These are phyloP conservation scores for Torrubiella hemipterigena DNA, from an alignment of 2,329 filamentous ascomycete species.

Conservation along the genomic window DNA sequence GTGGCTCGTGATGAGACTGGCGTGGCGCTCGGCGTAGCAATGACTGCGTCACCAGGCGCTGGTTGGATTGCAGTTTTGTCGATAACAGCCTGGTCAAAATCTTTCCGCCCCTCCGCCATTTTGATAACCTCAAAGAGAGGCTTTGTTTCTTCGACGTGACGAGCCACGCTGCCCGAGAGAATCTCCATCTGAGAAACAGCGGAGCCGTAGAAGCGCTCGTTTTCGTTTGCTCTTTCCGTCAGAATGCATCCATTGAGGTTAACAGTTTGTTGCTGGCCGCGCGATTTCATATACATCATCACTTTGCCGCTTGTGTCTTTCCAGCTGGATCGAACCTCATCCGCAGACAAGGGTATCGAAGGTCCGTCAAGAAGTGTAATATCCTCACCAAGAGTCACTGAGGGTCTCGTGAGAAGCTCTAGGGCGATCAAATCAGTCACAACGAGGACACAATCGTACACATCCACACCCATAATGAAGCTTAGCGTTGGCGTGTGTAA, in stretches of 20 bases:
- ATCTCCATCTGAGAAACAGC: slow-evolving; percentile 42
- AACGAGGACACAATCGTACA: slow-evolving; percentile 90
- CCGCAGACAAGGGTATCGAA: slow-evolving; percentile 42
- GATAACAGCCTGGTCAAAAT: slow-evolving; percentile 59
- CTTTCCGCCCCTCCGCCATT: slow-evolving; percentile 70
- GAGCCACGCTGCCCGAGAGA: slow-evolving; percentile 42
- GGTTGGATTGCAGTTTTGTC: slow-evolving; percentile 51
- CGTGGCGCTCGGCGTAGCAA: slow-evolving; percentile 31
- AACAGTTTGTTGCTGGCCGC: slow-evolving; percentile 41
- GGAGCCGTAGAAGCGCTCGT: slow-evolving; percentile 44
- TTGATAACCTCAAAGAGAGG: slow-evolving; percentile 73
- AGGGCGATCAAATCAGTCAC: slow-evolving; percentile 80
- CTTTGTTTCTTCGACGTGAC: slow-evolving; percentile 40
- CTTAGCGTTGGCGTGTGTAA: slow-evolving; percentile 81
- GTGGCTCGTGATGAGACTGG: slow-evolving; percentile 20
- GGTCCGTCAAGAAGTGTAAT: slow-evolving; percentile 68
- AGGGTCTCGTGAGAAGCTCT: slow-evolving; percentile 69
- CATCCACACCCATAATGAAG: slow-evolving; percentile 83
- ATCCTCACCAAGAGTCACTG: slow-evolving; percentile 72
- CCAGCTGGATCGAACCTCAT: slow-evolving; percentile 39
- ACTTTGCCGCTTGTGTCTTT: slow-evolving; percentile 42
- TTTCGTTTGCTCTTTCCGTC: slow-evolving; percentile 45
- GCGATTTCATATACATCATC: slow-evolving; percentile 46
- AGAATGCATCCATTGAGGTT: slow-evolving; percentile 45
- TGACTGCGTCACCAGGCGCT: slow-evolving; percentile 62